These are phyloP conservation scores for Kalmanozyma brasiliensis DNA, from an alignment of 1,284 basidiomycete species.

Conservation along the genomic window DNA sequence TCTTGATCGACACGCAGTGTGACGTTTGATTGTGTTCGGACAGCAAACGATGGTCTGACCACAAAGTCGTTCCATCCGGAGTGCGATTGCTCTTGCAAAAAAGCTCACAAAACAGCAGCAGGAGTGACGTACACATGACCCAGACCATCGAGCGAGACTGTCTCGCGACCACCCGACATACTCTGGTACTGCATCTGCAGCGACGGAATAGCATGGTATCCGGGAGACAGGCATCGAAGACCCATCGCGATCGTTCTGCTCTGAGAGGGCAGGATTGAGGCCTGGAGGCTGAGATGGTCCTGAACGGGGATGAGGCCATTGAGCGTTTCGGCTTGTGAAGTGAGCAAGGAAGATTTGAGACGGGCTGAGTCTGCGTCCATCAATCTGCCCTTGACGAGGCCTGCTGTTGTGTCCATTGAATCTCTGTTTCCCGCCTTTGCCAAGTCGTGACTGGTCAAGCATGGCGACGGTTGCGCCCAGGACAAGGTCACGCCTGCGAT, in stretches of 20 bases:
- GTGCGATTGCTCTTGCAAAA: not conserved
- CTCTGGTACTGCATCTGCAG: constrained; percentile 9
- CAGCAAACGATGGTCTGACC: not conserved
- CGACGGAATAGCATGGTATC: constrained; percentile 17
- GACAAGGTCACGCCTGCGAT: constrained; percentile 17
- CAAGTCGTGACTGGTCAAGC: not conserved
- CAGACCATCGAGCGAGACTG: constrained; percentile 13
- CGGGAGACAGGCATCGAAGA: constrained; percentile 25
- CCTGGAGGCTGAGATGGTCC: constrained; percentile 4
- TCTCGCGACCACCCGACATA: not conserved
- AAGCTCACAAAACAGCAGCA: constrained; percentile 21
- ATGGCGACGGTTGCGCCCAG: not conserved
- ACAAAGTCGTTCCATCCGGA: not conserved
- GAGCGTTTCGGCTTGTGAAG: constrained; percentile 10
- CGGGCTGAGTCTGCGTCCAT: constrained; percentile 28
- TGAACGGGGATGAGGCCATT: constrained; percentile 20
- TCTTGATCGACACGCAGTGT: not conserved
- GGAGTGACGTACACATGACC: constrained; percentile 21
- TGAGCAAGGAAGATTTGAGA: constrained; percentile 8
- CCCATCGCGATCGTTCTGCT: constrained; percentile 11
- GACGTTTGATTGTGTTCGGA: not conserved
- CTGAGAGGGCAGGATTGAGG: constrained; percentile 6
- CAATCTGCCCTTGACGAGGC: constrained; percentile 3
- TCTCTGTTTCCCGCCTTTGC: constrained; percentile 8
- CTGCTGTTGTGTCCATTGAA: constrained; percentile 8